Evolutionary conservation across 345 rosid species (phyloP).

Genomic region (Clausena lansium): DNA sequence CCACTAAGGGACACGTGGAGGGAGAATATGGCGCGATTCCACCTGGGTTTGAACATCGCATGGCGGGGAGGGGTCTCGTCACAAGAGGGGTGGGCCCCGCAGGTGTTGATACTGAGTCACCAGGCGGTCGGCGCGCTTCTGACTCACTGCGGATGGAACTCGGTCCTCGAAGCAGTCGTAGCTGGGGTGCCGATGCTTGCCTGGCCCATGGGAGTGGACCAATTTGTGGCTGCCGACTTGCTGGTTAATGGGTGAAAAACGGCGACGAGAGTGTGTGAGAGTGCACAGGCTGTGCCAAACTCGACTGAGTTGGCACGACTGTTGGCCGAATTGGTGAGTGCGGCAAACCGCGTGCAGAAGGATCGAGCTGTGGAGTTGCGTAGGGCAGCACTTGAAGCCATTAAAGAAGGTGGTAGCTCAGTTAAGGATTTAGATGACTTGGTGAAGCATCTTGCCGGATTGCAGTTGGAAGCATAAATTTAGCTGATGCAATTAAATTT

Average conservation of each 20-base stretch:
- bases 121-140: conserved; percentile 54
- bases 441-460: conserved; percentile 22
- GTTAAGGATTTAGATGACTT: conserved; percentile 41
- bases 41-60: conserved; percentile 45
- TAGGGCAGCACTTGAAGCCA: conserved; percentile 43
- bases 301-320: conserved; percentile 31
- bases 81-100: conserved; percentile 59
- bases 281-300: conserved; percentile 34
- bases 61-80: conserved; percentile 45
- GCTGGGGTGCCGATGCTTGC: conserved; percentile 57
- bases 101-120: conserved; percentile 41
- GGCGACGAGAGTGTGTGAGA: conserved; percentile 48
- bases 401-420: conserved; percentile 48
- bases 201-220: conserved; percentile 74
- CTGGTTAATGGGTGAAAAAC: conserved; percentile 55
- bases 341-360: conserved; percentile 21
- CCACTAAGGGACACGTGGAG: conserved; percentile 6
- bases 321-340: conserved; percentile 31
- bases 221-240: conserved; percentile 40
- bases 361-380: conserved; percentile 25
- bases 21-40: conserved; percentile 17
- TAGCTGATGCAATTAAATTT: too few species aligned
- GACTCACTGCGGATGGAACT: conserved; percentile 78
- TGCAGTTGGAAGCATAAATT: background rate
- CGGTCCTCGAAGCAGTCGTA: conserved; percentile 44